These are phyloP conservation scores for Isatis tinctoria DNA, from an alignment of 345 rosid species.

Conservation along the genomic window DNA sequence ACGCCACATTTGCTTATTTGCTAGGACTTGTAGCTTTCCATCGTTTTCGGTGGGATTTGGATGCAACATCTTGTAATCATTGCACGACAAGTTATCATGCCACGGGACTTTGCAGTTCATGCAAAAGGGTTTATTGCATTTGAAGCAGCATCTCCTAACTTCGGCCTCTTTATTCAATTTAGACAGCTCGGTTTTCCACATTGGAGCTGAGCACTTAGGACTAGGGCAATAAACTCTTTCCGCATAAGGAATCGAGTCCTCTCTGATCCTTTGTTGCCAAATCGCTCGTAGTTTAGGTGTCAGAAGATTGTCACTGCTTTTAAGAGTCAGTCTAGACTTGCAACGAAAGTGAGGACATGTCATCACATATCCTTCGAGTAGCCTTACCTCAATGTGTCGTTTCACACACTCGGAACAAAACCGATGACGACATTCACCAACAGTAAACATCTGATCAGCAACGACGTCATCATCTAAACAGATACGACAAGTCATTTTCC, in stretches of 20 bases:
- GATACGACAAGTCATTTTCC: conserved; percentile 31
- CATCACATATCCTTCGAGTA: conserved; percentile 29
- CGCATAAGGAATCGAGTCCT: conserved; percentile 49
- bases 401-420: conserved; percentile 66
- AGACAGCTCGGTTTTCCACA: conserved; percentile 13
- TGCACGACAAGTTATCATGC: conserved; percentile 41
- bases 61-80: conserved; percentile 35
- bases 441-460: conserved; percentile 39
- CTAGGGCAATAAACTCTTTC: conserved; percentile 24
- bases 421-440: conserved; percentile 53
- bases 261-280: conserved; percentile 39
- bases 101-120: background rate
- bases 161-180: conserved; percentile 19
- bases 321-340: conserved; percentile 40
- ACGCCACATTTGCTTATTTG: conserved; percentile 39
- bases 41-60: conserved; percentile 30
- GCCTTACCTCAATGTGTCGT: conserved; percentile 44
- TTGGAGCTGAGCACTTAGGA: background rate
- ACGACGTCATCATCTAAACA: conserved; percentile 48
- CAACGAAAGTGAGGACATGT: conserved; percentile 62
- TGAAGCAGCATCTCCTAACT: conserved; percentile 24
- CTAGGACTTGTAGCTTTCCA: conserved; percentile 34
- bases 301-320: conserved; percentile 47
- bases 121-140: background rate
- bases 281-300: conserved; percentile 43